Conservation (phyloP, 208 protist genomes). For the Trypanosoma avium region DNA sequence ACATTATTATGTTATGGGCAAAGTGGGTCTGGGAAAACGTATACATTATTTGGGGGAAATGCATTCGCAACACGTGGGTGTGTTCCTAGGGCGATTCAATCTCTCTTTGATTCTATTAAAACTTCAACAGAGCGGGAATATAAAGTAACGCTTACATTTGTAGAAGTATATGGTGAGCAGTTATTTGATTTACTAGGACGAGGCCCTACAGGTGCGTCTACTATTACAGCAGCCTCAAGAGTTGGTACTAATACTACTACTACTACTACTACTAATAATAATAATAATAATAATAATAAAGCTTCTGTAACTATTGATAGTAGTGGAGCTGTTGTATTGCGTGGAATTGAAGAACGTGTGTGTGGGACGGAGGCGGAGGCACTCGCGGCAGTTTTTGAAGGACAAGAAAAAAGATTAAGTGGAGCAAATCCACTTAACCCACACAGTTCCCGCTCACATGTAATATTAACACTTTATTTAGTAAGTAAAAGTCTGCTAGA, state of each 20-base stretch:
- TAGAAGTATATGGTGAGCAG: slow-evolving; percentile 76
- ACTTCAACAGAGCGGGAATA: slow-evolving; percentile 42
- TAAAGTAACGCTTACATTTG: slow-evolving; percentile 53
- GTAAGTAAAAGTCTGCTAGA: slow-evolving; percentile 73
- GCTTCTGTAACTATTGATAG: slow-evolving; percentile 34
- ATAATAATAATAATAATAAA: slow-evolving; percentile 5
- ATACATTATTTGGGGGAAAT: slow-evolving; percentile 65
- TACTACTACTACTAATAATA: not conserved
- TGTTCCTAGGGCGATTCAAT: slow-evolving; percentile 60
- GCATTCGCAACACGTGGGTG: slow-evolving; percentile 58
- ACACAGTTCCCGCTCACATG: slow-evolving; percentile 61
- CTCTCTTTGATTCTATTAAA: slow-evolving; percentile 58
- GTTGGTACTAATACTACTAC: not conserved
- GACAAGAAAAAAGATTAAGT: slow-evolving; percentile 54
- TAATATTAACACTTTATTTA: slow-evolving; percentile 84
- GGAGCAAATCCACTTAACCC: slow-evolving; percentile 47
- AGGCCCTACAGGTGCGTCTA: not conserved
- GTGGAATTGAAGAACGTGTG: slow-evolving; percentile 32
- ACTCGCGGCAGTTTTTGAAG: slow-evolving; percentile 78
- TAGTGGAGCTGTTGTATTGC: slow-evolving; percentile 33
- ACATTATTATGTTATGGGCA: slow-evolving; percentile 82
- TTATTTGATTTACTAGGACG: slow-evolving; percentile 63
- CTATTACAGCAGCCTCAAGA: not conserved
- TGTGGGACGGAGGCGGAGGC: slow-evolving; percentile 76
- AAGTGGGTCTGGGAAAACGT: slow-evolving; percentile 74